Evolutionary conservation across 2,329 filamentous ascomycete species (phyloP), one percentile per base, ranked within the genome.

Genomic region (Shiraia sp.): DNA sequence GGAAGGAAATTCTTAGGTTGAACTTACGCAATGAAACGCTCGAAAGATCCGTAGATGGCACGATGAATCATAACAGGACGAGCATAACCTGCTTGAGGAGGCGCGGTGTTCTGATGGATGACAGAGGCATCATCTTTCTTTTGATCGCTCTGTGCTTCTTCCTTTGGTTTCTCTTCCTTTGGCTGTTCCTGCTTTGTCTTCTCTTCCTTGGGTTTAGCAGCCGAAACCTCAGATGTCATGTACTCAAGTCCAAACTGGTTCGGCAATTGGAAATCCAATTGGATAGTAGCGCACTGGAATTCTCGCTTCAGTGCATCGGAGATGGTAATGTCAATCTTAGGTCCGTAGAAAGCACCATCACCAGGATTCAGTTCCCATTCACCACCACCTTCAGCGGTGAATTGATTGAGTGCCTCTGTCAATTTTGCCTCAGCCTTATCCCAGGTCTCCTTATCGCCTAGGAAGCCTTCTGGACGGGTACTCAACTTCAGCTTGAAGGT

Each of bases 251-350:
- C 87, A 73, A 96, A 96, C 70, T 90, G 90, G 59, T 86, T 78
- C 1, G 87, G 86, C 14, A 88, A 80, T 65, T 96, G 87, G 75
- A 95, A 95, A 68, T 95, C 90, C 40, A 95, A 82, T 74, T 97
- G 92, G 56, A 97, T 95, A 10, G 92, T 97, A 57, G 92, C 90
- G 63, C 89, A 95, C 72, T 95, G 88, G 75, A 85, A 88, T 46
- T 91, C 88, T 67, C 91, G 82, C 71, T 84, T 83, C 55, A 96
- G 77, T 32, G 89, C 89, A 71, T 96, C 92, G 36, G 85, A 86
- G 63, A 99, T 91, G 48, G 89, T 95, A 64, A 99, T 93, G 61
- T 99, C 93, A 59, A 97, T 96, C 81, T 99, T 99, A 36, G 93
- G 93, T 2, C 93, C 93, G 70, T 99, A 99, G 75, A 97, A 99